Conservation (phyloP, 2,329 filamentous ascomycete genomes). For the Xenoacremonium recifei region DNA sequence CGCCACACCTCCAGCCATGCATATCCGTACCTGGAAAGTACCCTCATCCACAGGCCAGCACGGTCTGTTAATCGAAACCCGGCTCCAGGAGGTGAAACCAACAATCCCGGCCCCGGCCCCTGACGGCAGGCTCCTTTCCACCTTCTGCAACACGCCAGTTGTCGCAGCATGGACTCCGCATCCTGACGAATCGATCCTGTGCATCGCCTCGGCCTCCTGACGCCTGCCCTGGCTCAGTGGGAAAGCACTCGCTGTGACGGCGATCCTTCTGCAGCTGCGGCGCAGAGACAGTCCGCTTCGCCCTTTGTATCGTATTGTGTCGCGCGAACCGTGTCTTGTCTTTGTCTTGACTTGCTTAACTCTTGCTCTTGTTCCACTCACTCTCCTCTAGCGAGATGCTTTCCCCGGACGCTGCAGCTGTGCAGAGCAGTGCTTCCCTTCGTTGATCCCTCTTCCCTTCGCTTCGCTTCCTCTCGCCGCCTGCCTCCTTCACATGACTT, state of each 20-base stretch:
- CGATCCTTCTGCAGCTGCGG: too few species aligned
- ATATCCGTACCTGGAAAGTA: not conserved
- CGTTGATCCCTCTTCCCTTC: not conserved
- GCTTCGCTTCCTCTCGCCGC: not conserved
- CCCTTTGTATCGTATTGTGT: not conserved
- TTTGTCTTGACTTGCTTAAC: too few species aligned
- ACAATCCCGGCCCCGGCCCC: not conserved
- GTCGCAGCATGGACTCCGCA: conserved; percentile 14
- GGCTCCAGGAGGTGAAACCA: conserved; percentile 2
- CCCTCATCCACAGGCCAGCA: not conserved
- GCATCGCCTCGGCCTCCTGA: not conserved
- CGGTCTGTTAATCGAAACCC: not conserved
- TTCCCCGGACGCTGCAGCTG: not conserved
- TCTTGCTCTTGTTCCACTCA: too few species aligned
- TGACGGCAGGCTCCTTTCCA: conserved; percentile 4
- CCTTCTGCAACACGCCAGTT: conserved; percentile 15
- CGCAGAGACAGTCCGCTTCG: not conserved
- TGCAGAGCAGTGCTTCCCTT: not conserved
- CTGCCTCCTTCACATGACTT: not conserved
- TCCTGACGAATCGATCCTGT: conserved; percentile 4
- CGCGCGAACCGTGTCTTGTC: conserved; percentile 2
- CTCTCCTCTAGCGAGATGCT: too few species aligned
- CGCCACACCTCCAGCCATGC: not conserved
- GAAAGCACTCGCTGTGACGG: too few species aligned
- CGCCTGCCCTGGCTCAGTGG: conserved; percentile 7